phyloP scores from a whole-genome alignment of 106 monocot genomes.

The Amphibolis antarctica region DNA sequence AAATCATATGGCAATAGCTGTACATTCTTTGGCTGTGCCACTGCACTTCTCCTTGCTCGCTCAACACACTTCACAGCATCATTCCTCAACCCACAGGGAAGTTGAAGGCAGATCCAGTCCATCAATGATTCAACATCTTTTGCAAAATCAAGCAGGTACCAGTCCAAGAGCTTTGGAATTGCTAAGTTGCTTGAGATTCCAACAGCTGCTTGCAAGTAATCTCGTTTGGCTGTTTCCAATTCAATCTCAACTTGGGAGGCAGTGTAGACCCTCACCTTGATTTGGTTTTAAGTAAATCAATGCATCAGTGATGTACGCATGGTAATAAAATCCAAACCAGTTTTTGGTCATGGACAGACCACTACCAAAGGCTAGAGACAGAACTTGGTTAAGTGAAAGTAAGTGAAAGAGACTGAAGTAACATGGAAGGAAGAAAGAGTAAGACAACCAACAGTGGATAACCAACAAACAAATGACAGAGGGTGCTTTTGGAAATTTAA shows the following conservation, averaged over 20 bases:
- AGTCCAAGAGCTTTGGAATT: constrained; percentile 85
- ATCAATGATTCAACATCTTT: constrained; percentile 75
- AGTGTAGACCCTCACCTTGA: constrained; percentile 86
- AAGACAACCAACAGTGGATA: no score
- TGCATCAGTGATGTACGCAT: not conserved
- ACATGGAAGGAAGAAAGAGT: not conserved
- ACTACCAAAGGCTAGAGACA: not conserved
- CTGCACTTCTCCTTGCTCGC: constrained; percentile 14
- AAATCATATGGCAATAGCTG: constrained; percentile 53
- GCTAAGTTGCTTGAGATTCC: constrained; percentile 50
- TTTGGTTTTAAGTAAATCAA: constrained; percentile 1
- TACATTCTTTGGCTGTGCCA: constrained; percentile 7
- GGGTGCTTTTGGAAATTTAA: no score
- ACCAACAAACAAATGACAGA: no score
- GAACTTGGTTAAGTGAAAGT: not conserved
- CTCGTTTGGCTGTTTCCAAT: constrained; percentile 70
- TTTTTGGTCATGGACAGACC: not conserved
- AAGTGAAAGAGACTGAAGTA: not conserved
- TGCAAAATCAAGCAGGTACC: constrained; percentile 88
- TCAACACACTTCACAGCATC: constrained; percentile 49
- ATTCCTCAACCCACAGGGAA: constrained; percentile 36
- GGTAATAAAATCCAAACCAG: not conserved
- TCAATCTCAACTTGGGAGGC: constrained; percentile 68
- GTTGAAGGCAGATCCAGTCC: constrained; percentile 88
- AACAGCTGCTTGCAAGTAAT: constrained; percentile 83